These are phyloP conservation scores for Fraxinus greggii DNA, from an alignment of 305 asterid genomes.

Conservation along the genomic window DNA sequence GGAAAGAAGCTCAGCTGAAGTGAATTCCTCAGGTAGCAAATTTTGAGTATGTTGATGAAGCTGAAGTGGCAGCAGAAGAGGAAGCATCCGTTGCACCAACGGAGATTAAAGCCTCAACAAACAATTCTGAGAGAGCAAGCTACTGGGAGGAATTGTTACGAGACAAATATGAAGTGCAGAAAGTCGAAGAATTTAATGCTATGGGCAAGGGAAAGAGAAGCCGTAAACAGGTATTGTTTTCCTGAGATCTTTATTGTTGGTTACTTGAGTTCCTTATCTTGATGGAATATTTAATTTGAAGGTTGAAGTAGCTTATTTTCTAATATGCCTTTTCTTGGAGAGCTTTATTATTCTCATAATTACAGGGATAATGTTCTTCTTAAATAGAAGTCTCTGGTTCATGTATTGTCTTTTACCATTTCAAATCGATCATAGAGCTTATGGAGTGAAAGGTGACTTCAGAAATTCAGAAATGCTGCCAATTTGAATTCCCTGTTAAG, in stretches of 20 bases:
- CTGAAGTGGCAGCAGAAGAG: conserved; percentile 66
- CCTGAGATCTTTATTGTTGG: conserved; percentile 2
- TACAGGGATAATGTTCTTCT: background rate
- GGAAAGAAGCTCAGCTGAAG: conserved; percentile 25
- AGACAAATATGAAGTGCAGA: conserved; percentile 81
- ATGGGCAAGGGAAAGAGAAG: conserved; percentile 98
- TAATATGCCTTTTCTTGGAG: background rate
- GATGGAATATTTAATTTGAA: background rate
- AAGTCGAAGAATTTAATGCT: conserved; percentile 77
- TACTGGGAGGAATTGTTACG: conserved; percentile 89
- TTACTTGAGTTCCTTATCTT: conserved; percentile 17
- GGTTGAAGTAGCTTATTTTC: background rate
- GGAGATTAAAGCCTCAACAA: conserved; percentile 58
- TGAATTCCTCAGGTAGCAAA: conserved; percentile 77
- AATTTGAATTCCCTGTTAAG: background rate
- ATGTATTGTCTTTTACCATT: background rate
- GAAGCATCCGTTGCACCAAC: conserved; percentile 52
- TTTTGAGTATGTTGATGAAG: conserved; percentile 85
- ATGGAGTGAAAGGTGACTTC: background rate
- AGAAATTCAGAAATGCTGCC: background rate
- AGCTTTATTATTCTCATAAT: background rate
- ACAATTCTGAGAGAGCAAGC: conserved; percentile 65
- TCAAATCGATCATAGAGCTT: background rate
- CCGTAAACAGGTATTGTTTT: conserved; percentile 71
- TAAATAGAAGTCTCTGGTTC: background rate